A percentile compares a stretch with the other conserved stretches of the same genome.
Evolutionary conservation across 352 stramenopile species (phyloP).

Genomic region (Phytophthora pisi): DNA sequence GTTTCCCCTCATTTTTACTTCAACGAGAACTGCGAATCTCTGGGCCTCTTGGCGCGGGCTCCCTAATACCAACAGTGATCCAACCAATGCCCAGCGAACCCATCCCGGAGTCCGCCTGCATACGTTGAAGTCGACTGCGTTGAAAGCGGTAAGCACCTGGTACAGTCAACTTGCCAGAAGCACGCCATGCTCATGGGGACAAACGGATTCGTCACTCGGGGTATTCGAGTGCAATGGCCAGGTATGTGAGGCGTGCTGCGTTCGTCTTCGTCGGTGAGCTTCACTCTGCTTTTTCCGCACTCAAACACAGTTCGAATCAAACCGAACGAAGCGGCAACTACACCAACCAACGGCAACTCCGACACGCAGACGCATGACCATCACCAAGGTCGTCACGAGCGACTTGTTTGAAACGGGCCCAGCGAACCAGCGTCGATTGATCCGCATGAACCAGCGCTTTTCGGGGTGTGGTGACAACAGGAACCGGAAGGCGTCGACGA

Average conservation of each 20-base stretch:
- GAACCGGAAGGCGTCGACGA: conserved; percentile 1
- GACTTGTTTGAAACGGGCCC: conserved; percentile 2
- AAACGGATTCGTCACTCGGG: neutral
- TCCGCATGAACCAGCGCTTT: conserved; percentile 11
- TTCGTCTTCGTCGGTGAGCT: no score
- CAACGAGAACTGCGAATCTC: no score
- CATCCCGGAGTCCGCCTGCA: neutral
- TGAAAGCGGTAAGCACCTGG: neutral
- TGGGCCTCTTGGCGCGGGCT: no score
- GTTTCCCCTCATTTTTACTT: no score
- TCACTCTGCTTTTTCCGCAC: neutral
- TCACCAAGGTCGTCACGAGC: conserved; percentile 1
- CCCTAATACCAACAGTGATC: no score
- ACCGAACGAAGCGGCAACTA: no score
- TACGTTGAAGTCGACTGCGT: no score
- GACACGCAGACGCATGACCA: conserved; percentile 6
- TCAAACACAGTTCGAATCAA: no score
- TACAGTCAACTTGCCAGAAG: neutral
- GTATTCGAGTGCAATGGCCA: neutral
- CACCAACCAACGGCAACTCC: neutral
- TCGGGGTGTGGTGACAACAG: neutral
- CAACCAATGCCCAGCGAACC: no score
- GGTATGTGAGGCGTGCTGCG: no score
- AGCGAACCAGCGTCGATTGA: conserved; percentile 1
- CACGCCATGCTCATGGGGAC: neutral